Conservation (phyloP, 163 green algal species). For the Chlorella variabilis region DNA sequence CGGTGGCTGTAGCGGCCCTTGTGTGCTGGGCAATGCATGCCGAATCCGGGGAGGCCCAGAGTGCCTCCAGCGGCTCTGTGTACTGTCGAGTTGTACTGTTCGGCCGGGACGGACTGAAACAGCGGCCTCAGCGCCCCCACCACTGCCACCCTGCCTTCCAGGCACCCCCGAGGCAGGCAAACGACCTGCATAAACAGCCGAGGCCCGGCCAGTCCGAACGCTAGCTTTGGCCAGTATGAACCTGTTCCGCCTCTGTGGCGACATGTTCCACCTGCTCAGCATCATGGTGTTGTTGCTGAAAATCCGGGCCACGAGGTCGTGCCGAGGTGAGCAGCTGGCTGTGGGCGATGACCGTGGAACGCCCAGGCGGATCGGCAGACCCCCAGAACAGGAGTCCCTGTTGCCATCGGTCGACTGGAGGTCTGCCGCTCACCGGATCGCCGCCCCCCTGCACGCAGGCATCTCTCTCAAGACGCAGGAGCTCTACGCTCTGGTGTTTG, state of each 20-base stretch:
- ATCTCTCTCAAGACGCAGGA: constrained; percentile 98
- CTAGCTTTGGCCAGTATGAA: constrained; percentile 81
- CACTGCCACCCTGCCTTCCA: too few species aligned
- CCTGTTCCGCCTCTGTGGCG: constrained; percentile 93
- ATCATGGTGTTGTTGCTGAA: constrained; percentile 97
- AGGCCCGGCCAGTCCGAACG: constrained; percentile 11
- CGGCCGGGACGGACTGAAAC: too few species aligned
- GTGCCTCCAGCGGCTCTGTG: too few species aligned
- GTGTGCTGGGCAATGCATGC: too few species aligned
- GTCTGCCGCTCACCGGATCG: not conserved
- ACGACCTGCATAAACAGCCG: too few species aligned
- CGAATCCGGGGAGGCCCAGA: too few species aligned
- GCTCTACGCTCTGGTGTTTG: constrained; percentile 96
- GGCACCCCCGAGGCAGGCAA: too few species aligned
- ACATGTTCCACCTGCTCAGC: constrained; percentile 93
- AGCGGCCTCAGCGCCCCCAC: too few species aligned
- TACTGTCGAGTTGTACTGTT: too few species aligned
- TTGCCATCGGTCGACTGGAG: not conserved
- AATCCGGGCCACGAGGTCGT: constrained; percentile 93
- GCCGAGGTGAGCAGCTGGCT: constrained; percentile 76
- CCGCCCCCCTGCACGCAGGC: constrained; percentile 60
- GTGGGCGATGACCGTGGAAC: not conserved
- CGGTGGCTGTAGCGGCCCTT: too few species aligned
- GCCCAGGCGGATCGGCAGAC: not conserved
- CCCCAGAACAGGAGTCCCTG: not conserved